Conservation (phyloP, 2,329 filamentous ascomycete genomes). For the Diaporthe amygdali region DNA sequence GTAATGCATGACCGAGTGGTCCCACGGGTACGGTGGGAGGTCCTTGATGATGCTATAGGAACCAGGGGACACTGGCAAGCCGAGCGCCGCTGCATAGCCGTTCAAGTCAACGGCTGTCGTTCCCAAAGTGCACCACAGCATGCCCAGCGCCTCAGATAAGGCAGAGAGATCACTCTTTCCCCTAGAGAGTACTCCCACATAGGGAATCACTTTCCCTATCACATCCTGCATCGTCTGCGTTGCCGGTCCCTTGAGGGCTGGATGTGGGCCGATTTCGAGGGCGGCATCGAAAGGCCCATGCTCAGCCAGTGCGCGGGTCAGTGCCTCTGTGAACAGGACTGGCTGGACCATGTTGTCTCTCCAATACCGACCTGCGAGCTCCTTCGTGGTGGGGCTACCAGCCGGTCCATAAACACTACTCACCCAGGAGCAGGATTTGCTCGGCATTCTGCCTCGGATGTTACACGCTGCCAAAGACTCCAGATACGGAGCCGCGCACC, state of each 20-base stretch:
- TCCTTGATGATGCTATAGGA: not conserved
- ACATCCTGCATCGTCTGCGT: conserved; percentile 33
- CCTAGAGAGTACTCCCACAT: conserved; percentile 29
- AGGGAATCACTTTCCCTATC: conserved; percentile 27
- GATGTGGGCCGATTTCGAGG: no score
- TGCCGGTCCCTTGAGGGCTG: no score
- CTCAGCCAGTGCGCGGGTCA: no score
- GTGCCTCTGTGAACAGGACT: no score
- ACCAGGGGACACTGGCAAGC: not conserved
- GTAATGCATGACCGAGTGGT: not conserved
- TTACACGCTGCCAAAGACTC: not conserved
- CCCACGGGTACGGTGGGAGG: conserved; percentile 21
- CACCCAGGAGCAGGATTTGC: not conserved
- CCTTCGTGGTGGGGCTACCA: conserved; percentile 29
- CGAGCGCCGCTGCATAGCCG: not conserved
- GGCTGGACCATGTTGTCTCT: no score
- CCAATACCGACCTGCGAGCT: no score
- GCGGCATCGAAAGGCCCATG: no score
- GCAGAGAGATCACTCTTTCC: conserved; percentile 27
- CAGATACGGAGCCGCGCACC: conserved; percentile 27
- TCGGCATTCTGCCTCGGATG: not conserved
- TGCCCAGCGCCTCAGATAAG: conserved; percentile 25
- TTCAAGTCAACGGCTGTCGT: not conserved
- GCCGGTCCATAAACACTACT: not conserved
- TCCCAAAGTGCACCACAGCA: conserved; percentile 18